Percentiles rank a stretch among this genome's conserved stretches.
phyloP scores from a whole-genome alignment of 78 protist species.

The Chrysochromulina parva region DNA sequence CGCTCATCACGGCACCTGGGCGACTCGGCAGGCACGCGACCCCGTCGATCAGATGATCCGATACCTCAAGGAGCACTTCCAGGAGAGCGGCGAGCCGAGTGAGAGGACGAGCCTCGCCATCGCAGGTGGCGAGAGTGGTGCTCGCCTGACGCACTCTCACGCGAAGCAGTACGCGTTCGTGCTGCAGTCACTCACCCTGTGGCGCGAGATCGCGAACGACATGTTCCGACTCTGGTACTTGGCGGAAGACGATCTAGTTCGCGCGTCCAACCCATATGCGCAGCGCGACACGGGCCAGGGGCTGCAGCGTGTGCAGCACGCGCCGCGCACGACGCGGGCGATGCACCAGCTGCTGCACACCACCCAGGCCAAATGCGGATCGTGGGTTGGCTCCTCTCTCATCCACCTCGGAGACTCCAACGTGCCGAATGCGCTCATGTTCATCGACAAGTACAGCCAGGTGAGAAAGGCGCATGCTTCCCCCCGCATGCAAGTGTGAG shows the following conservation, averaged over 20 bases:
- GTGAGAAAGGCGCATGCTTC: no score
- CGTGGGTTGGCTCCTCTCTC: conserved; percentile 92
- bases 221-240: conserved; percentile 74
- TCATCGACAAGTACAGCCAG: conserved; percentile 95
- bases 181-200: conserved; percentile 79
- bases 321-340: conserved; percentile 61
- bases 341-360: conserved; percentile 64
- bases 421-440: conserved; percentile 94
- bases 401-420: conserved; percentile 94
- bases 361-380: conserved; percentile 56
- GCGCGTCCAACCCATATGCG: conserved; percentile 11
- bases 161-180: conserved; percentile 75
- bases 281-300: conserved; percentile 90
- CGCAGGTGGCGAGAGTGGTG: conserved; percentile 60
- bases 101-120: conserved; percentile 41
- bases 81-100: neutral
- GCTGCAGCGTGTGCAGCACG: conserved; percentile 76
- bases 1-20: no score
- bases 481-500: no score
- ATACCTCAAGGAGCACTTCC: conserved; percentile 56
- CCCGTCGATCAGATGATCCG: conserved; percentile 65
- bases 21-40: conserved; percentile 55
- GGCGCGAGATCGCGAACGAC: conserved; percentile 90
- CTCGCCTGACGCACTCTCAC: conserved; percentile 88
- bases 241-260: conserved; percentile 50